Evolutionary conservation across 2,329 filamentous ascomycete species (phyloP).

Genomic region (Nothopassalora personata): DNA sequence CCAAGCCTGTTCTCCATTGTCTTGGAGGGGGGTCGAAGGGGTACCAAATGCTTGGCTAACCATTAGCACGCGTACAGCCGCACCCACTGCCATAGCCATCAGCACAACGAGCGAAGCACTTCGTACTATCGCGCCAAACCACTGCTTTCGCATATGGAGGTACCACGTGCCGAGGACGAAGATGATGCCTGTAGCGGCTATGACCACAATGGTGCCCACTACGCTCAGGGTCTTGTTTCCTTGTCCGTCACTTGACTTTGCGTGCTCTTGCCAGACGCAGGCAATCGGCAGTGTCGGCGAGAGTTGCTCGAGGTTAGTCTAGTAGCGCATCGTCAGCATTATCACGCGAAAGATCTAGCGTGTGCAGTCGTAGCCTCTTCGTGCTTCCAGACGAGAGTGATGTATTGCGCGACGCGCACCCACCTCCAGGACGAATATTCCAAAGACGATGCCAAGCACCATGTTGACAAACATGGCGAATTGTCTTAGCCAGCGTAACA

Average conservation of each 20-base stretch:
- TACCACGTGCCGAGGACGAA: slow-evolving; percentile 61
- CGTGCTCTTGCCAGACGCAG: slow-evolving; percentile 53
- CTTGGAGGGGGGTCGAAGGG: slow-evolving; percentile 48
- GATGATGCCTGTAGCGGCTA: slow-evolving; percentile 54
- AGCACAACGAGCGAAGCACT: slow-evolving; percentile 49
- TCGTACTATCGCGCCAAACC: slow-evolving; percentile 53
- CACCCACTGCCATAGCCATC: slow-evolving; percentile 53
- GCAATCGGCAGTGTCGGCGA: slow-evolving; percentile 53
- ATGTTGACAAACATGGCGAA: slow-evolving; percentile 62
- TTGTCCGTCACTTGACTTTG: slow-evolving; percentile 26
- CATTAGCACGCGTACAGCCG: slow-evolving; percentile 52
- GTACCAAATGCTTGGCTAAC: slow-evolving; percentile 57
- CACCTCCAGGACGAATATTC: slow-evolving; percentile 51
- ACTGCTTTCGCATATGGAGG: slow-evolving; percentile 52
- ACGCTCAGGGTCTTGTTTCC: slow-evolving; percentile 42
- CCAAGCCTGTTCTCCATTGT: slow-evolving; percentile 54
- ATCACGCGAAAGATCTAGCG: too few species aligned
- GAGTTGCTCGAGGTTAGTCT: slow-evolving; percentile 47
- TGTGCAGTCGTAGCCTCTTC: too few species aligned
- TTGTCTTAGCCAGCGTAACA: slow-evolving; percentile 61
- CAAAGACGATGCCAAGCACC: slow-evolving; percentile 52
- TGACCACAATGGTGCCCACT: slow-evolving; percentile 57
- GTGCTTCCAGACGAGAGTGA: neutral
- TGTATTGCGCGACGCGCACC: neutral
- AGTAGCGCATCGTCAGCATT: neutral